A percentile compares a stretch with the other conserved stretches of the same genome.
Evolutionary conservation across 2,329 filamentous ascomycete genomes (phyloP).

Genomic region (Waltergamsia citrina): DNA sequence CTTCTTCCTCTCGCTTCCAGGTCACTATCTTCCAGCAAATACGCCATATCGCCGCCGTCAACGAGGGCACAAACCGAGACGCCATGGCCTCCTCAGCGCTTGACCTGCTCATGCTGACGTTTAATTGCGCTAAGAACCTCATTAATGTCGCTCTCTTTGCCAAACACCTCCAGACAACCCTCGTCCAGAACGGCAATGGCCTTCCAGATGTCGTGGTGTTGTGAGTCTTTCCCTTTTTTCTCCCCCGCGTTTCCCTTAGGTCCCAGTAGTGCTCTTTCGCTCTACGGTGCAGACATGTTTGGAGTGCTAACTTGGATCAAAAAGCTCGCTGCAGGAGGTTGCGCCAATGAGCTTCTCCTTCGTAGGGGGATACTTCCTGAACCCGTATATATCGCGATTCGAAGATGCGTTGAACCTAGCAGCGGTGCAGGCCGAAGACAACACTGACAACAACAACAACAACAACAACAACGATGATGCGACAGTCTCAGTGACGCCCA

Average conservation of each 20-base stretch:
- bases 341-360: constrained; percentile 79
- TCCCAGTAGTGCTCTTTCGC: too few relatives aligned
- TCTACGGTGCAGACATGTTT: neutral
- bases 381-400: constrained; percentile 66
- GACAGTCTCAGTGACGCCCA: constrained; percentile 5
- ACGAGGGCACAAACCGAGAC: neutral
- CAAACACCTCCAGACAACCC: constrained; percentile 53
- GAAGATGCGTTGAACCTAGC: constrained; percentile 64
- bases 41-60: neutral
- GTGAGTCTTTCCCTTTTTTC: constrained; percentile 27
- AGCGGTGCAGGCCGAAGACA: constrained; percentile 29
- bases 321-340: constrained; percentile 78
- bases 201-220: constrained; percentile 47
- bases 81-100: constrained; percentile 38
- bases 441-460: constrained; percentile 11
- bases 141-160: constrained; percentile 65
- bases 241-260: neutral
- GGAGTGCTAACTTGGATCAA: neutral
- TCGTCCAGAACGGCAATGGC: constrained; percentile 35
- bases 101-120: constrained; percentile 72
- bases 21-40: neutral
- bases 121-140: constrained; percentile 72
- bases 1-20: neutral
- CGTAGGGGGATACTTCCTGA: constrained; percentile 71
- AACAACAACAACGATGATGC: neutral